Evolutionary conservation across 2,329 filamentous ascomycete species (phyloP).

Genomic region (Dactylellina parvicollis): DNA sequence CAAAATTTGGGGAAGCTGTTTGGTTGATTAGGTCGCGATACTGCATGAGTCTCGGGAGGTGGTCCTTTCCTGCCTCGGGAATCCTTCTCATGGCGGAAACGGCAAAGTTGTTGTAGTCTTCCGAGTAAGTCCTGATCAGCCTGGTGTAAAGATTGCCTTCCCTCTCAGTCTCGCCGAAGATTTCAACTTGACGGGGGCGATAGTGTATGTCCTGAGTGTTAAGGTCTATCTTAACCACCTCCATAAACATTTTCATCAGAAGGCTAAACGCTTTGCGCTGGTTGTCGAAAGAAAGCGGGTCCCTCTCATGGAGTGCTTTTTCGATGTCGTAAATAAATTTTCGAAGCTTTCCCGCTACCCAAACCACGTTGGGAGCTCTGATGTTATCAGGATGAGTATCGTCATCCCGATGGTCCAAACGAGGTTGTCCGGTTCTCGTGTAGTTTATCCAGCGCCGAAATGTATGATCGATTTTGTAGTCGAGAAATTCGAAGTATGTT

Average conservation of each 20-base stretch:
- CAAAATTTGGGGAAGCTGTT: conserved; percentile 21
- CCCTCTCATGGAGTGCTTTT: conserved; percentile 10
- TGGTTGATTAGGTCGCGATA: conserved; percentile 16
- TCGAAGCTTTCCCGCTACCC: conserved; percentile 17
- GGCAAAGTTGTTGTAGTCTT: conserved; percentile 19
- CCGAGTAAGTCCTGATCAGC: conserved; percentile 24
- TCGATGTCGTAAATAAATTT: conserved; percentile 38
- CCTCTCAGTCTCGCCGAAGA: conserved; percentile 11
- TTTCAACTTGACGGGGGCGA: conserved; percentile 12
- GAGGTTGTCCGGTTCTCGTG: conserved; percentile 34
- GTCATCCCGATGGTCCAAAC: conserved; percentile 23
- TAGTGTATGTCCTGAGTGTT: conserved; percentile 4
- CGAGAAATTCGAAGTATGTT: conserved; percentile 22
- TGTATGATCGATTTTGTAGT: conserved; percentile 16
- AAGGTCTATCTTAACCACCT: conserved; percentile 25
- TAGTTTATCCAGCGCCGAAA: conserved; percentile 50
- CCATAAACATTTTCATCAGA: conserved; percentile 31
- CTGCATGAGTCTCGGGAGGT: not conserved
- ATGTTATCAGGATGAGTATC: conserved; percentile 25
- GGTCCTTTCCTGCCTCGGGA: conserved; percentile 6
- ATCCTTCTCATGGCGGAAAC: conserved; percentile 35
- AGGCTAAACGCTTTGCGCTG: conserved; percentile 20
- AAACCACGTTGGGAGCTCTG: conserved; percentile 37
- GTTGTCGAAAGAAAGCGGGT: conserved; percentile 12
- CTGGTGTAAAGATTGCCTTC: conserved; percentile 39